phyloP scores from a whole-genome alignment of 2,329 filamentous ascomycete species.

The Beauveria caledonica region DNA sequence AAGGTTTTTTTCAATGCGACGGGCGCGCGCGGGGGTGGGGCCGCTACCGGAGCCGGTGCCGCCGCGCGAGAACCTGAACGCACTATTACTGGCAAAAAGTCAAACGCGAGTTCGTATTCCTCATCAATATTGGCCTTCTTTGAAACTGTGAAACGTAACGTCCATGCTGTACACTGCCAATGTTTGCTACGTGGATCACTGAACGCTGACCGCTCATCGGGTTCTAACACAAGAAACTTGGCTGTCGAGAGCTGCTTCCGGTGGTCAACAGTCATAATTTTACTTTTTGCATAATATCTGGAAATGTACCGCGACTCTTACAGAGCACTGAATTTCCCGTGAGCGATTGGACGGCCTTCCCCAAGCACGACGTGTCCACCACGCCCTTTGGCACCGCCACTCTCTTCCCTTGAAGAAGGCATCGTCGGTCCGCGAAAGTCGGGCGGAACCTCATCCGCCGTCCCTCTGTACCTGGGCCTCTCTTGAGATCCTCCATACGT shows the following conservation, averaged over 20 bases:
- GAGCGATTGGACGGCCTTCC: background rate
- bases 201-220: too few species aligned
- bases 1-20: too few species aligned
- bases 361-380: slow-evolving; percentile 9
- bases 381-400: background rate
- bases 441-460: slow-evolving; percentile 9
- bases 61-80: background rate
- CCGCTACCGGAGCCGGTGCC: background rate
- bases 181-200: too few species aligned
- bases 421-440: slow-evolving; percentile 17
- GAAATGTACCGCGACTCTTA: slow-evolving; percentile 5
- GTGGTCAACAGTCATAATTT: slow-evolving; percentile 11
- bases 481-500: slow-evolving; percentile 16
- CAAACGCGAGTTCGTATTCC: too few species aligned
- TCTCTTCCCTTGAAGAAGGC: slow-evolving; percentile 12
- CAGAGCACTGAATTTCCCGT: background rate
- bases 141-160: too few species aligned
- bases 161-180: too few species aligned
- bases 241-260: background rate
- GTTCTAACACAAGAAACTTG: too few species aligned
- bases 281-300: slow-evolving; percentile 12
- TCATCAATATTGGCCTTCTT: too few species aligned
- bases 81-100: too few species aligned
- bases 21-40: slow-evolving; percentile 4
- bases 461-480: slow-evolving; percentile 13